Conservation (phyloP, 208 protist species). For the Trichomonas vaginalis region DNA sequence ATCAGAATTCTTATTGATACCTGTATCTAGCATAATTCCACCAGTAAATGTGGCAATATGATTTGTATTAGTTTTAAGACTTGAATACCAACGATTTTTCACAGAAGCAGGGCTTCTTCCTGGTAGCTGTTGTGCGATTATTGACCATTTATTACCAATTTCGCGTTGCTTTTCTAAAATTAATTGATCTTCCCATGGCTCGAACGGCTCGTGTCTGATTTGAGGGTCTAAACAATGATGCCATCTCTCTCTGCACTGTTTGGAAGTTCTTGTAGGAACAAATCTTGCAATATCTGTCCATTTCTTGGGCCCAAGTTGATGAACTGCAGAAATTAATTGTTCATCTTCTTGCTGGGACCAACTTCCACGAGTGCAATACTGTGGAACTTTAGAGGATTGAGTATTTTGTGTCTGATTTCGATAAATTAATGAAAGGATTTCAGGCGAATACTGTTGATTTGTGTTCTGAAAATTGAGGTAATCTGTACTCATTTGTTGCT, state of each 20-base stretch:
- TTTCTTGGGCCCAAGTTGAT: neutral
- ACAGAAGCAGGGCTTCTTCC: neutral
- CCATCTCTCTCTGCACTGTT: neutral
- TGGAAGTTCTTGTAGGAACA: neutral
- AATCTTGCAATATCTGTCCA: neutral
- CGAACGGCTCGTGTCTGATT: neutral
- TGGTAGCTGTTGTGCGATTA: neutral
- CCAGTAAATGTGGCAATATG: neutral
- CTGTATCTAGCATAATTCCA: neutral
- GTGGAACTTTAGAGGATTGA: neutral
- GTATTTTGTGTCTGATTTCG: neutral
- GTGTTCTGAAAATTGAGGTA: neutral
- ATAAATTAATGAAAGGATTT: neutral
- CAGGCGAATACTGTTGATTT: neutral
- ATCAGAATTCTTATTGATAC: neutral
- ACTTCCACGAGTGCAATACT: neutral
- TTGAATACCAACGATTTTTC: slow-evolving; percentile 9
- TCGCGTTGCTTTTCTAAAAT: neutral
- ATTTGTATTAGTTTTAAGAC: neutral
- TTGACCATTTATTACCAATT: neutral
- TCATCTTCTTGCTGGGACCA: slow-evolving; percentile 2
- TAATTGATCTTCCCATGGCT: neutral
- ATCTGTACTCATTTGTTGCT: neutral
- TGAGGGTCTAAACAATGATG: neutral
- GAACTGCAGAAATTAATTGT: neutral